Evolutionary conservation across 306 rosid genomes (phyloP), one percentile per base, ranked within the genome.

Genomic region (Prunus mume): DNA sequence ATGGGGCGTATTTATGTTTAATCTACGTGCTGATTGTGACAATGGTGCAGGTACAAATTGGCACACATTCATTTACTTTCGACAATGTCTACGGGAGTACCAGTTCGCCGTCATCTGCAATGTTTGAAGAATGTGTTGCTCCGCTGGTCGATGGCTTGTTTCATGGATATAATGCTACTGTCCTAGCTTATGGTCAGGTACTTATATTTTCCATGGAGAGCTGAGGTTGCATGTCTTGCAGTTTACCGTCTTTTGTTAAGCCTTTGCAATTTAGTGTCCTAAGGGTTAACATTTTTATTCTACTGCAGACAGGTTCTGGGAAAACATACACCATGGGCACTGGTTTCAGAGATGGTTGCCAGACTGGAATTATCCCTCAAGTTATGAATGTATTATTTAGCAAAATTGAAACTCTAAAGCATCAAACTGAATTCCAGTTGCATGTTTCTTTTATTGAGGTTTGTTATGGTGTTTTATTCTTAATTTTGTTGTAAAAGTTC

Each of bases 271-370:
- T 77, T 72, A 70, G 32, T 65, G 43, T 67, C 60, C 67, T 52
- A 57, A 75, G 66, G 17, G 81, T 74, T 90, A 82, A 87, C 83
- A 78, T 65, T 67, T 84, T 71, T 73, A n/a, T 80, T 82, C 75
- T 38, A 63, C 73, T 88, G 89, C 97, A 96, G 99, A 96, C 99
- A 32, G 99, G 99, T 83, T 96, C 99, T 1, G 99, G 99, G 68
- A 96, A 96, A 90, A 96, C 99, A 0, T 96, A 96, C 76, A 96
- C 99, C 83, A 96, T 96, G 99, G 99, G 99, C 54, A 96, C 99
- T 56, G 99, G 99, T 80, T 84, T 93, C 46, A 91, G 83, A 82
- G 99, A 96, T 79, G 94, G 99, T 81, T 80, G 20, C 71, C 94
- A 85, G 76, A 52, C 87, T 19, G 99, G 99, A 86, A 88, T 96